Evolutionary conservation across 192 early-diverging fungal genomes (phyloP).

Genomic region (Podila minutissima): DNA sequence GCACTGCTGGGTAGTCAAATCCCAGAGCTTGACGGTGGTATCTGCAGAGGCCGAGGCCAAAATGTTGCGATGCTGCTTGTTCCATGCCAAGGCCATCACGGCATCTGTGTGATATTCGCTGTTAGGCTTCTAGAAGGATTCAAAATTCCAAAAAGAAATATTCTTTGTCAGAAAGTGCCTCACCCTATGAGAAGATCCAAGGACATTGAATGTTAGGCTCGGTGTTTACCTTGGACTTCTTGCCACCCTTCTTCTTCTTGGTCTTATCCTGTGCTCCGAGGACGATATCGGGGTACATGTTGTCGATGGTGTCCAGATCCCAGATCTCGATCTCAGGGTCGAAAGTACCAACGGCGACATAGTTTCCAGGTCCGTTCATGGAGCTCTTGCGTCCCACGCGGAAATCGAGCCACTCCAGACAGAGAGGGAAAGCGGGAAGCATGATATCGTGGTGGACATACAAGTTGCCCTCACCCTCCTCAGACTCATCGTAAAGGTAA

Average conservation of each 20-base stretch:
- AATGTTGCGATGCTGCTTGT: constrained; percentile 75
- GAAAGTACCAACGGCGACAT: constrained; percentile 96
- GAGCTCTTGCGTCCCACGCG: constrained; percentile 72
- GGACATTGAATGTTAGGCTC: too few relatives aligned
- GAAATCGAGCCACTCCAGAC: constrained; percentile 96
- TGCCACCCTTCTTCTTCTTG: constrained; percentile 60
- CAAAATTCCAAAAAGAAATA: neutral
- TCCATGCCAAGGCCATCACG: constrained; percentile 96
- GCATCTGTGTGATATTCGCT: constrained; percentile 93
- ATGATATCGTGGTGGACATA: constrained; percentile 99
- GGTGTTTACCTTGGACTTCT: constrained; percentile 58
- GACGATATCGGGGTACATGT: constrained; percentile 90
- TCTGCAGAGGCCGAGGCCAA: constrained; percentile 96
- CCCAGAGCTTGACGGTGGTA: constrained; percentile 98
- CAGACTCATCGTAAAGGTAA: constrained; percentile 84
- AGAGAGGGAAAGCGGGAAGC: constrained; percentile 95
- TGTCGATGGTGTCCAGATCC: constrained; percentile 94
- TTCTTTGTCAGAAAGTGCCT: too few relatives aligned
- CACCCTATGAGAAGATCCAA: too few relatives aligned
- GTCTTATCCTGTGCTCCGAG: constrained; percentile 74
- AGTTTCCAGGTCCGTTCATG: constrained; percentile 76
- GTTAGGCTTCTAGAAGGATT: constrained; percentile 58
- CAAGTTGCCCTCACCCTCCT: constrained; percentile 86
- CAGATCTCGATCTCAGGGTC: constrained; percentile 99
- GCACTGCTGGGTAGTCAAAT: constrained; percentile 77